Evolutionary conservation across 2,329 filamentous ascomycete genomes (phyloP), one percentile per base, ranked within the genome.

Genomic region (Neurospora crassa): DNA sequence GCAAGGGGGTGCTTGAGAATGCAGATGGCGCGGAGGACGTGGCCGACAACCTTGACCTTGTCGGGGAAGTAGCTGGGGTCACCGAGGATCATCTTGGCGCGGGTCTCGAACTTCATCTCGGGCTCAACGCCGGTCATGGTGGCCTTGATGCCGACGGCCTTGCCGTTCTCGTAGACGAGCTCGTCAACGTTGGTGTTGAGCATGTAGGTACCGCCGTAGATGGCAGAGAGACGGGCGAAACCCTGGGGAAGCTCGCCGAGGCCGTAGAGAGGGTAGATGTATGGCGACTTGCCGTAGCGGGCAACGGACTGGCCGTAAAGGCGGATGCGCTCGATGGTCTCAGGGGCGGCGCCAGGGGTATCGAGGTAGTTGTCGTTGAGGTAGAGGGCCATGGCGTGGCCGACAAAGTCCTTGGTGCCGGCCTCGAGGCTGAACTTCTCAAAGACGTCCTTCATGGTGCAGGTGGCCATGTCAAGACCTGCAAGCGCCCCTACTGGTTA

Each of bases 121-220:
- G 82, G 82, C 77, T 93, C 92, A 73, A 90, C 89, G 80, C 92
- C 92, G 80, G 90, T 91, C 94, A 98, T 98, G 77, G 96, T 97
- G 69, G 96, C 96, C 86, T 96, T 96, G 85, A 99, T 98, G 71
- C 96, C 96, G 18, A 89, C 87, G n/a, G 95, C 92, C 86, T 96
- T 97, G 79, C 87, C 89, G 71, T 86, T 89, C 72, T 96, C 93
- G 80, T 96, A 97, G 73, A 92, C 82, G 75, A 99, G 84, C 85
- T 99, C 96, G 74, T 98, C 92, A 71, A 99, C 88, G 76, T 90
- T 90, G 76, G 96, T 97, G 87, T 98, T 98, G 79, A 99, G 91
- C 94, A 99, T 99, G 85, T 99, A 99, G 69, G 96, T 99, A 77
- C 96, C 96, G 75, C 96, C 96, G 80, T 99, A 98, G 83, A 99